phyloP scores from a whole-genome alignment of 106 monocot species.

The Acorus gramineus region DNA sequence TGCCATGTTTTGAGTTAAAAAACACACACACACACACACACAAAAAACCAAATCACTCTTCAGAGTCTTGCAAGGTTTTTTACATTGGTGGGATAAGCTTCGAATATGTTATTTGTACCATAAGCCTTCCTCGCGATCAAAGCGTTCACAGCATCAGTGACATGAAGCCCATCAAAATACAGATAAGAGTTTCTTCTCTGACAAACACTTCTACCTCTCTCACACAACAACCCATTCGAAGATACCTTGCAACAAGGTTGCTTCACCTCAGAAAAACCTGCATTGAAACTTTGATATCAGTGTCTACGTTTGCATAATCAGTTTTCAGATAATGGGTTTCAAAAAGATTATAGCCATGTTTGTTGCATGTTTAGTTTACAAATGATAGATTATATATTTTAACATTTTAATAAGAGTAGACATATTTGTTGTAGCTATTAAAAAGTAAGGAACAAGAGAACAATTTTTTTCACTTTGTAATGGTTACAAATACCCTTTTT shows the following conservation, averaged over 20 bases:
- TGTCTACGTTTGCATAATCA: too few species aligned
- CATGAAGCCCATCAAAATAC: conserved; percentile 77
- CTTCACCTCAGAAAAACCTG: conserved; percentile 40
- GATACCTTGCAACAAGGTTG: conserved; percentile 45
- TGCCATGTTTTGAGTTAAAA: too few species aligned
- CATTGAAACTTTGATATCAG: too few species aligned
- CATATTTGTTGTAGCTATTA: too few species aligned
- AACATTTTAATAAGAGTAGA: too few species aligned
- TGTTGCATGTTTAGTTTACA: too few species aligned
- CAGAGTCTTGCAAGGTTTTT: conserved; percentile 14
- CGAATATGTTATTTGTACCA: background rate
- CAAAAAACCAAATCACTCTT: too few species aligned
- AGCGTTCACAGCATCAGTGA: conserved; percentile 51
- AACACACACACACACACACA: too few species aligned
- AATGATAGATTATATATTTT: too few species aligned
- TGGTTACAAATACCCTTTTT: too few species aligned
- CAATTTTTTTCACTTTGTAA: too few species aligned
- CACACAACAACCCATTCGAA: conserved; percentile 25
- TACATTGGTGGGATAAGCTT: conserved; percentile 51
- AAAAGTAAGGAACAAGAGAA: too few species aligned
- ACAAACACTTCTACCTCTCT: background rate
- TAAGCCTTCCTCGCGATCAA: conserved; percentile 47
- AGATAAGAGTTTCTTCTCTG: conserved; percentile 19
- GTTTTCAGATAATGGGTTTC: background rate
- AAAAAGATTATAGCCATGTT: background rate